Evolutionary conservation across 2,329 filamentous ascomycete genomes (phyloP), one percentile per base, ranked within the genome.

Genomic region (Neofusicoccum parvum): DNA sequence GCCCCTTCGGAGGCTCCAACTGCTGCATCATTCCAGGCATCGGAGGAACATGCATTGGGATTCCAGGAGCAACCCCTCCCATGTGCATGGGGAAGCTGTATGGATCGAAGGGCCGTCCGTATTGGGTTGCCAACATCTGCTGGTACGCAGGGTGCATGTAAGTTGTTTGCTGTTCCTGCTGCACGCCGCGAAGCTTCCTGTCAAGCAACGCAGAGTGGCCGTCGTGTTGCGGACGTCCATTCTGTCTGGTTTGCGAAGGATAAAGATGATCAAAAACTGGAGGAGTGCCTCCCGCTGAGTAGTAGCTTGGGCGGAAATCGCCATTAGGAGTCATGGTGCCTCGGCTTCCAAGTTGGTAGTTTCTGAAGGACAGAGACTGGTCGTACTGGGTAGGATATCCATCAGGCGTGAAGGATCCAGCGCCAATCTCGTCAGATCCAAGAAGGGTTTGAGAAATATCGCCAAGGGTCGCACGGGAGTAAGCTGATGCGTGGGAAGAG

Each of bases 261-360:
- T 78, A 76, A 58, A 80, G 71, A 64, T 74, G 80, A 76, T 70
- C 82, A 75, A 71, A 81, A 71, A 69, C 75, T 6, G 80, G 76
- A 2, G 81, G 80, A 27, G 78, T 83, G 49, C 80, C 78, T 6
- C 78, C 72, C 4, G 79, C 76, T 2, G 81, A 77, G 69, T 85
- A 84, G 69, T 81, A 81, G 67, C 76, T 79, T 66, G 82, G 80
- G 36, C 80, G 76, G 62, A 80, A 81, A 20, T 83, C 80, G 3
- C 76, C 72, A 66, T 75, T 78, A 1, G 83, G 80, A 2, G 64
- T 65, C 46, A 65, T 51, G 20, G 81, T 77, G 23, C 79, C 82
- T 48, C 78, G 79, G 20, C 79, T 80, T 27, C 75, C 78, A 64
- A 81, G 77, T 62, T 80, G 79, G 59, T 80, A 73, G 10, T 75